Conservation (phyloP, 2,329 filamentous ascomycete species). For the Epichloe elymi region DNA sequence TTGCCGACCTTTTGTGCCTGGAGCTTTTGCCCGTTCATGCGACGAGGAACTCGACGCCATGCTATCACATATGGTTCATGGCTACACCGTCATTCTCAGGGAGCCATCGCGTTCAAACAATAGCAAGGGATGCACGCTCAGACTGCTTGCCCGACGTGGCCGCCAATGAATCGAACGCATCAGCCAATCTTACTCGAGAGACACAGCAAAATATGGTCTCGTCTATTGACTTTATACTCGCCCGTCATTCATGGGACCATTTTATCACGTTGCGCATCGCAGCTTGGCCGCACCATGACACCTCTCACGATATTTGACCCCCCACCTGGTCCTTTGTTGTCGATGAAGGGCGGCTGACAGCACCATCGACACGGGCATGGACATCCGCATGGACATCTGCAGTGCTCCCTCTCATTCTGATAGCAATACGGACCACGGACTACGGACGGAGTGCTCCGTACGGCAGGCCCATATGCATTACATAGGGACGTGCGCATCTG, state of each 20-base stretch:
- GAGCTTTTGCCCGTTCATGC: background rate
- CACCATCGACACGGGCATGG: background rate
- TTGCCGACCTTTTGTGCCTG: background rate
- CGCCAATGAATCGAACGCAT: background rate
- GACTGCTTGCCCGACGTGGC: background rate
- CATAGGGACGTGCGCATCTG: background rate
- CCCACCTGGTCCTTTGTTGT: background rate
- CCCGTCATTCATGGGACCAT: background rate
- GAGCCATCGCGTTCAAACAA: background rate
- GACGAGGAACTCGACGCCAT: background rate
- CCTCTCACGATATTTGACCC: too few species aligned
- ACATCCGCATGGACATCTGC: too few species aligned
- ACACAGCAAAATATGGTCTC: too few species aligned
- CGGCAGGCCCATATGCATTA: background rate
- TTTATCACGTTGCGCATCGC: background rate
- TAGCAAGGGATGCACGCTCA: conserved; percentile 2
- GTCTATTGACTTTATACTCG: too few species aligned
- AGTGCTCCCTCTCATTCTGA: too few species aligned
- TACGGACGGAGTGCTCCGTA: too few species aligned
- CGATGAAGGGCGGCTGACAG: background rate
- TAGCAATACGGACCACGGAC: too few species aligned
- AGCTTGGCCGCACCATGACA: background rate
- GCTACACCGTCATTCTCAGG: background rate
- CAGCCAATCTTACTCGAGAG: background rate
- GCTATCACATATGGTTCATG: background rate